Base-by-base conservation (phyloP, 805 yeast species). In the Barnettozyma pratensis region DNA sequence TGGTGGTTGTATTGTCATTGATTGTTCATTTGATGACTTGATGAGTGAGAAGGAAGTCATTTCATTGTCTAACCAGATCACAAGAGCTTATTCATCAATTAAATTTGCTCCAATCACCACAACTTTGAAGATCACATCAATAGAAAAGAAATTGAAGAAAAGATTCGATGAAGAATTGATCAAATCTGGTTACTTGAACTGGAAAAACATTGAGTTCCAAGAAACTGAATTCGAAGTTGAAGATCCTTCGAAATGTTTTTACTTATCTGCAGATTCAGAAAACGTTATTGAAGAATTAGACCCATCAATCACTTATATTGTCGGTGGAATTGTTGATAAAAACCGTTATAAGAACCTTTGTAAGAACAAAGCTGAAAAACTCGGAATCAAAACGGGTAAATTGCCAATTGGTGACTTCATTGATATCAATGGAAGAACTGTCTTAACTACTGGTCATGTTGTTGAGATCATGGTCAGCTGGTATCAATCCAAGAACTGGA, bases 271-370 rank as follows among this genome's bases (percentile, higher is more conserved):
- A 0, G 99, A 92, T 59, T 84, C 97, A 0, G 86, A 83, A 7
- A 85, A 84, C 7, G 79, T 73, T 26, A 59, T 94, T 35, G 79
- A 76, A 9, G 77, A 72, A 28, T 70, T 92, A 46, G 81, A 83
- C 52, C 79, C 81, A 5, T 87, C 84, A 3, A 72, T 75, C 62
- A 87, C 95, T 0, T 92, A 92, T 57, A 80, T 92, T 39, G 81
- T 92, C 44, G 99, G 99, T 8, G 99, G 98, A 0, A 92, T 92
- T 48, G 98, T 92, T 3, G 99, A 92, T 65, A 92, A 92, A 65
- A 95, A 95, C 51, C 77, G 98, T 57, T 84, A 90, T 69, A 87
- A 88, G 66, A 73, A 75, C 53, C 66, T 92, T 34, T 92, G 99
- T 64, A 74, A 79, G 42, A 76, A 85, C 54, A 94, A 91, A 65